Evolutionary conservation across 208 protist species (phyloP).

Genomic region (Trichomonas vaginalis): DNA sequence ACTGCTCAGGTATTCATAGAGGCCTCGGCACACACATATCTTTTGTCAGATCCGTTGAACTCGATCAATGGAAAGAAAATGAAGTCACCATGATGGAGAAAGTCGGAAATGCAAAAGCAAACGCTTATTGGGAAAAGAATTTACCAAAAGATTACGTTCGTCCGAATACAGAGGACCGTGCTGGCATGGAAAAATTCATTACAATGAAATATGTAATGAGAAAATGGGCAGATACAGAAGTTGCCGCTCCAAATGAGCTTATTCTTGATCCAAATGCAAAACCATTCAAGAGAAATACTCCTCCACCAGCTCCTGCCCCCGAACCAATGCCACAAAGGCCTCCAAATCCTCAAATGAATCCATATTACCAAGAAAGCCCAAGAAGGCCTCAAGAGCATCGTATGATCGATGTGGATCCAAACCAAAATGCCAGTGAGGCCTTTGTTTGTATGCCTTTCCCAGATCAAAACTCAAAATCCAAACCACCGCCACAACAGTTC

Average conservation of each 20-base stretch:
- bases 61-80: conserved; percentile 39
- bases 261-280: not conserved
- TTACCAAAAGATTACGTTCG: not conserved
- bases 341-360: not conserved
- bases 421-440: not conserved
- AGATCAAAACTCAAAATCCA: not conserved
- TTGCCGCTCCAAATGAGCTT: not conserved
- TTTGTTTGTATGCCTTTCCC: not conserved
- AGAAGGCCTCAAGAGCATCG: not conserved
- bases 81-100: conserved; percentile 19
- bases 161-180: not conserved
- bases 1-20: conserved; percentile 46
- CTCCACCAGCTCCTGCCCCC: not conserved
- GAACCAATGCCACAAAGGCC: not conserved
- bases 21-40: conserved; percentile 46
- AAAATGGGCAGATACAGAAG: not conserved
- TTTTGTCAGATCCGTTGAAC: conserved; percentile 29
- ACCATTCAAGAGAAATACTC: not conserved
- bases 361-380: not conserved
- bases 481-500: not conserved
- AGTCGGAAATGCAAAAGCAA: conserved; percentile 14
- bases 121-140: not conserved
- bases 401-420: not conserved
- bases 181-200: not conserved
- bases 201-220: not conserved